Conservation (phyloP, 2,329 filamentous ascomycete genomes). For the Fusarium sp. region DNA sequence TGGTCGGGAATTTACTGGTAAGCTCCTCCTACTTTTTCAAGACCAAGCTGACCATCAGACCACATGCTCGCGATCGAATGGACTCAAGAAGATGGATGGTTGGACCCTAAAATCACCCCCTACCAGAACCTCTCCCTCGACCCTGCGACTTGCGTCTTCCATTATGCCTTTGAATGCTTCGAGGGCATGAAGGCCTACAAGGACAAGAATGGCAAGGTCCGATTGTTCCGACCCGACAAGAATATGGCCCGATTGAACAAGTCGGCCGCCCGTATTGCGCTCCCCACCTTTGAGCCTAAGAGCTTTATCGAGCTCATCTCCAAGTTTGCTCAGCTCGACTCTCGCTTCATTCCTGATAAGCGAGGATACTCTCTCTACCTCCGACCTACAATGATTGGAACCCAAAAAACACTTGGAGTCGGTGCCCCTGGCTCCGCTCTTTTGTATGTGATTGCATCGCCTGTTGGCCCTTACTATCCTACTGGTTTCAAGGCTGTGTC, state of each 20-base stretch:
- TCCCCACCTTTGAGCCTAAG: conserved; percentile 81
- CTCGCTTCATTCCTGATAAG: conserved; percentile 85
- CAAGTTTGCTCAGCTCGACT: conserved; percentile 79
- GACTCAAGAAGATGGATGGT: conserved; percentile 85
- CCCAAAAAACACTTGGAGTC: conserved; percentile 91
- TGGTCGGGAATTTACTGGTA: conserved; percentile 89
- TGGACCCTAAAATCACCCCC: conserved; percentile 80
- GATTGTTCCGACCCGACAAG: conserved; percentile 91
- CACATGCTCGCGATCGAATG: conserved; percentile 98
- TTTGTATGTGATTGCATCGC: conserved; percentile 93
- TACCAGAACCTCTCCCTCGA: conserved; percentile 98
- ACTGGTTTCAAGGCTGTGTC: conserved; percentile 98
- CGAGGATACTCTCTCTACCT: conserved; percentile 95
- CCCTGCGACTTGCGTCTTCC: conserved; percentile 94
- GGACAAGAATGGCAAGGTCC: conserved; percentile 76
- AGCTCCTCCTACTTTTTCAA: not conserved
- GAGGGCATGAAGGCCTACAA: conserved; percentile 99
- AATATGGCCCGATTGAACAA: conserved; percentile 97
- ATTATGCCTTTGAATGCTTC: conserved; percentile 98
- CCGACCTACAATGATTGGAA: conserved; percentile 96
- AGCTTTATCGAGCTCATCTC: conserved; percentile 82
- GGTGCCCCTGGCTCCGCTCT: conserved; percentile 90
- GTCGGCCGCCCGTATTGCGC: conserved; percentile 87
- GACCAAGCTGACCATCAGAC: conserved; percentile 62
- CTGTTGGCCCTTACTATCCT: conserved; percentile 96